phyloP scores from a whole-genome alignment of 352 stramenopile genomes.

The Pythium scleroteichum region DNA sequence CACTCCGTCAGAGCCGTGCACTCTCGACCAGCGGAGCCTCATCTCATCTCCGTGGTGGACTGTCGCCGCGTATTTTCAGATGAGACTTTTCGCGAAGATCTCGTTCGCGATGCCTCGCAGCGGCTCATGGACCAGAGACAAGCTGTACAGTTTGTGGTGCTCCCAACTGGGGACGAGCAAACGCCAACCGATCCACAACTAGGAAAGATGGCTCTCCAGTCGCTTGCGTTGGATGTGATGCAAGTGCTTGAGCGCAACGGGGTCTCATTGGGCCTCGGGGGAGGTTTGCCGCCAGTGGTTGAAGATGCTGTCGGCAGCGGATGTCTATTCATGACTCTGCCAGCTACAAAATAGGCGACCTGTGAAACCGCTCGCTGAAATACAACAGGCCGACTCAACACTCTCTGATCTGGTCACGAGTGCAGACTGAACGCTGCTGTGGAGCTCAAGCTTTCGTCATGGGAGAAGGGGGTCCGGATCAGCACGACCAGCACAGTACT shows the following conservation, averaged over 20 bases:
- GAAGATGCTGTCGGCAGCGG: slow-evolving; percentile 9
- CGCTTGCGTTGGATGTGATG: slow-evolving; percentile 18
- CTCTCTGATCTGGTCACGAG: background rate
- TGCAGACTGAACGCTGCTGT: too few species aligned
- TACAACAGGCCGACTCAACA: background rate
- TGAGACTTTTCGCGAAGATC: slow-evolving; percentile 42
- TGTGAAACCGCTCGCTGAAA: background rate
- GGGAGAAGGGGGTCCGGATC: too few species aligned
- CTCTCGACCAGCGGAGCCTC: background rate
- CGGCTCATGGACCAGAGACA: slow-evolving; percentile 20
- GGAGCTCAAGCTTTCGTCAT: too few species aligned
- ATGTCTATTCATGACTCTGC: slow-evolving; percentile 17
- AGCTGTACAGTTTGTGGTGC: slow-evolving; percentile 39
- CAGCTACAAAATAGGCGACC: background rate
- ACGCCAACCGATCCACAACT: background rate
- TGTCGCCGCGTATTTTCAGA: slow-evolving; percentile 53
- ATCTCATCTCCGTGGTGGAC: slow-evolving; percentile 39
- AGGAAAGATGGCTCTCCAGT: slow-evolving; percentile 16
- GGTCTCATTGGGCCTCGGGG: too few species aligned
- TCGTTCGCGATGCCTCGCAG: slow-evolving; percentile 37
- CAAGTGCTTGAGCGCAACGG: slow-evolving; percentile 14
- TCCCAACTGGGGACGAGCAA: slow-evolving; percentile 11
- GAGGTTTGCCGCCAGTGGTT: slow-evolving; percentile 1
- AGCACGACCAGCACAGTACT: too few species aligned
- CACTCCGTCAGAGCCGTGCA: too few species aligned